Evolutionary conservation across 2,329 filamentous ascomycete genomes (phyloP).

Genomic region (Penicillium sp.): DNA sequence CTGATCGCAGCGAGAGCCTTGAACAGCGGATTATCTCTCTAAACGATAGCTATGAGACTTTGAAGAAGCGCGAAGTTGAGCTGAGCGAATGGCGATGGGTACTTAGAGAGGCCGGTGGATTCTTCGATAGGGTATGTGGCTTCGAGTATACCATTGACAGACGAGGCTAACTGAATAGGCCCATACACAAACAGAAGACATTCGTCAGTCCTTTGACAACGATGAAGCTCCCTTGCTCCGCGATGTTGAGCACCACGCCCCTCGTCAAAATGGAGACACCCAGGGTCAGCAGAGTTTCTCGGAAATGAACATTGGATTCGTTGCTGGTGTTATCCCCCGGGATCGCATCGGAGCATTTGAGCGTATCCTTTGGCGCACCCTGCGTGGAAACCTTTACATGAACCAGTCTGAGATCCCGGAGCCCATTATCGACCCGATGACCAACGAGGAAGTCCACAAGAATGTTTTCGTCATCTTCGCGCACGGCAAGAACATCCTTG

Average conservation of each 20-base stretch:
- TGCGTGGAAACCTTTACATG: constrained; percentile 98
- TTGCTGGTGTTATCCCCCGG: constrained; percentile 89
- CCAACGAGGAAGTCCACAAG: constrained; percentile 89
- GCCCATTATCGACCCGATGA: constrained; percentile 83
- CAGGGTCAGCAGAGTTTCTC: constrained; percentile 83
- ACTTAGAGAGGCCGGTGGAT: constrained; percentile 88
- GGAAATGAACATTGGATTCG: constrained; percentile 98
- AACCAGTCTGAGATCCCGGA: constrained; percentile 99
- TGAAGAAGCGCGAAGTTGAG: constrained; percentile 97
- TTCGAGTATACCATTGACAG: not conserved
- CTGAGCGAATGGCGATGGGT: constrained; percentile 99
- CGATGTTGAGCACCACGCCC: constrained; percentile 80
- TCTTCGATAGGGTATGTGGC: constrained; percentile 72
- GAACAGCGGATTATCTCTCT: constrained; percentile 88
- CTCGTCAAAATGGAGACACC: constrained; percentile 58
- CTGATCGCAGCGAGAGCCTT: constrained; percentile 85
- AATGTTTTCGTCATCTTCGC: constrained; percentile 99
- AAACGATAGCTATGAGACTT: constrained; percentile 96
- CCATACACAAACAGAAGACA: constrained; percentile 94
- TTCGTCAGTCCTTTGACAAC: constrained; percentile 78
- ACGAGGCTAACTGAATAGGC: constrained; percentile 49
- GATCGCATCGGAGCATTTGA: constrained; percentile 95
- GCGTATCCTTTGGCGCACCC: constrained; percentile 93
- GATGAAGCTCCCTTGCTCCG: constrained; percentile 91
- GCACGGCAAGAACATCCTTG: constrained; percentile 95